Percentiles rank a stretch among this genome's conserved stretches.
Conservation (phyloP, 306 rosid genomes). For the Sicyos edulis region DNA sequence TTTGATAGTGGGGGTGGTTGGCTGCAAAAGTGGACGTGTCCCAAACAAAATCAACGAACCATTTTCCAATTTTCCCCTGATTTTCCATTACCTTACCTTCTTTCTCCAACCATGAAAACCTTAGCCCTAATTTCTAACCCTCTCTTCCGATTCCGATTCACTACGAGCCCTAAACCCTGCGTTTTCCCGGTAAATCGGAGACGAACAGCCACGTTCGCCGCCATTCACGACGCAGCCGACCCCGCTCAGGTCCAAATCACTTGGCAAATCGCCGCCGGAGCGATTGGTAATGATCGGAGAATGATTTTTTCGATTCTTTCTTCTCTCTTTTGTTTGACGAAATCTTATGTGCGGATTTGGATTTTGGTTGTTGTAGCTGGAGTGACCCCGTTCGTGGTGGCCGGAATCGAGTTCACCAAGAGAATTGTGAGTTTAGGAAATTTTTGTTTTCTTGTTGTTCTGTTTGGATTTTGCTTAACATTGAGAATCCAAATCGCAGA, state of each 20-base stretch:
- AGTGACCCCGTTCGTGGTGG: slow-evolving; percentile 78
- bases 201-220: slow-evolving; percentile 21
- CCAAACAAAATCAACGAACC: neutral
- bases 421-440: slow-evolving; percentile 70
- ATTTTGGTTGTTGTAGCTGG: slow-evolving; percentile 60
- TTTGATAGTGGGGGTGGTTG: too few relatives aligned
- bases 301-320: neutral
- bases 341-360: neutral
- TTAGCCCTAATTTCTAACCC: slow-evolving; percentile 18
- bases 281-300: slow-evolving; percentile 28
- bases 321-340: neutral
- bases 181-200: neutral
- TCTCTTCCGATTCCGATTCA: slow-evolving; percentile 18
- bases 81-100: neutral
- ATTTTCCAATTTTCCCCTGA: neutral
- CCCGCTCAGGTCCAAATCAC: slow-evolving; percentile 25
- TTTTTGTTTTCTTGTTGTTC: neutral
- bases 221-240: slow-evolving; percentile 24
- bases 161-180: neutral
- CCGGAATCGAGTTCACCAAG: slow-evolving; percentile 83
- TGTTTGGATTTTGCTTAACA: neutral
- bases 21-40: slow-evolving; percentile 35
- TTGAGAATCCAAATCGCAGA: slow-evolving; percentile 32
- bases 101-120: slow-evolving; percentile 41
- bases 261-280: slow-evolving; percentile 45